A percentile compares a stretch with the other conserved stretches of the same genome.
phyloP scores from a whole-genome alignment of 371 early-diverging fungal species.

The Dichotomocladium elegans region DNA sequence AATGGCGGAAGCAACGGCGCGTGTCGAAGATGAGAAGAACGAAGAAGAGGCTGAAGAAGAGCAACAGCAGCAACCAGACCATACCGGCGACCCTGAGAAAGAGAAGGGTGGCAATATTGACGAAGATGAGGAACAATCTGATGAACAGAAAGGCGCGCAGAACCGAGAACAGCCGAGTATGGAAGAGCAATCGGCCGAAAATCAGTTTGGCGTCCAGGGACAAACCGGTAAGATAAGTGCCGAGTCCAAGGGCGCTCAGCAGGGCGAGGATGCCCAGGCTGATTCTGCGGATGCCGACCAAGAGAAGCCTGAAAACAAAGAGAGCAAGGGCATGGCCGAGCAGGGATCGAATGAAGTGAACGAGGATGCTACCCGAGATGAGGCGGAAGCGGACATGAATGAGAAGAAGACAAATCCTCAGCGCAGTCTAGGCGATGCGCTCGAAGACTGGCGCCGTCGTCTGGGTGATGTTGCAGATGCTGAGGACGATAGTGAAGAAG shows the following conservation, averaged over 20 bases:
- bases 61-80: conserved; percentile 29
- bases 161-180: conserved; percentile 45
- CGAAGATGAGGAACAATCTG: conserved; percentile 32
- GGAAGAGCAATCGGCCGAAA: conserved; percentile 49
- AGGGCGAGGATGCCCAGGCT: conserved; percentile 29
- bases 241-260: conserved; percentile 35
- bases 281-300: conserved; percentile 30
- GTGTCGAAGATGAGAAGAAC: conserved; percentile 26
- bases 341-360: conserved; percentile 40
- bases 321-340: conserved; percentile 37
- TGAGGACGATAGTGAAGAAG: conserved; percentile 49
- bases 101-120: conserved; percentile 25
- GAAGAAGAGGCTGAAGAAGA: conserved; percentile 50
- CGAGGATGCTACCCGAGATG: conserved; percentile 22
- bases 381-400: conserved; percentile 24
- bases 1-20: conserved; percentile 25
- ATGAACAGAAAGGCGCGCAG: conserved; percentile 26
- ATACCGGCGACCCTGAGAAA: conserved; percentile 4
- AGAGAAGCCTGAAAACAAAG: conserved; percentile 24
- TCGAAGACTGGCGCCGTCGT: conserved; percentile 87
- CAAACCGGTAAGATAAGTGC: conserved; percentile 56
- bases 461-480: conserved; percentile 61
- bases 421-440: conserved; percentile 84
- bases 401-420: conserved; percentile 58
- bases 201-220: conserved; percentile 70